These are phyloP conservation scores for Talaromyces funiculosus DNA, from an alignment of 2,329 filamentous ascomycete species.

Conservation along the genomic window DNA sequence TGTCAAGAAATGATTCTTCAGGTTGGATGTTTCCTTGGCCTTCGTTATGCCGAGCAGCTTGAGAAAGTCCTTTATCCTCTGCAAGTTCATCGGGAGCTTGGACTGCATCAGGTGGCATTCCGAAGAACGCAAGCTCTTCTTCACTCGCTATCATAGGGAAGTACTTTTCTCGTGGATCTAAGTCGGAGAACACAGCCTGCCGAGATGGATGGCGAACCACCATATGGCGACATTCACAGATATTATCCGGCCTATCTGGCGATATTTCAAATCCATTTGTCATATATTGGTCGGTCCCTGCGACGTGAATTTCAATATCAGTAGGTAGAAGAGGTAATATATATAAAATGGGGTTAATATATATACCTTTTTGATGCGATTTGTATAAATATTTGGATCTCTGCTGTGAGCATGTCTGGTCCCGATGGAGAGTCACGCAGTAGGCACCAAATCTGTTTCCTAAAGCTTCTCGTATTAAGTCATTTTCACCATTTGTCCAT, in stretches of 20 bases:
- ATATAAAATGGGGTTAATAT: neutral
- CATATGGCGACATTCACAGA: neutral
- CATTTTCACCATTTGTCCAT: neutral
- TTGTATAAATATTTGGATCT: neutral
- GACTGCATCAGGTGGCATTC: neutral
- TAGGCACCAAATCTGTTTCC: neutral
- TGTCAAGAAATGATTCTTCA: neutral
- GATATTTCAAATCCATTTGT: neutral
- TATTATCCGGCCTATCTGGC: neutral
- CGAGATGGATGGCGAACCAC: neutral
- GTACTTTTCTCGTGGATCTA: neutral
- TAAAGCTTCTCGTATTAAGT: neutral
- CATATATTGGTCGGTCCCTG: neutral
- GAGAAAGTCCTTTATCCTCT: neutral
- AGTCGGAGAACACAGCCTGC: neutral
- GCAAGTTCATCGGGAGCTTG: neutral
- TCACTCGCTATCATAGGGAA: constrained; percentile 1
- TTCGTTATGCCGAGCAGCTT: neutral
- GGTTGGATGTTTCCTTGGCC: neutral
- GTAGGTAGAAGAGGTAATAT: too few species aligned
- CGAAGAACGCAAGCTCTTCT: neutral
- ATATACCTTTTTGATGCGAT: too few species aligned
- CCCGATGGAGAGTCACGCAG: neutral
- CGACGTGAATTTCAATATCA: too few species aligned
- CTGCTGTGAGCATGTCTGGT: neutral